Evolutionary conservation across 306 rosid genomes (phyloP).

Genomic region (Cicer judaicum): DNA sequence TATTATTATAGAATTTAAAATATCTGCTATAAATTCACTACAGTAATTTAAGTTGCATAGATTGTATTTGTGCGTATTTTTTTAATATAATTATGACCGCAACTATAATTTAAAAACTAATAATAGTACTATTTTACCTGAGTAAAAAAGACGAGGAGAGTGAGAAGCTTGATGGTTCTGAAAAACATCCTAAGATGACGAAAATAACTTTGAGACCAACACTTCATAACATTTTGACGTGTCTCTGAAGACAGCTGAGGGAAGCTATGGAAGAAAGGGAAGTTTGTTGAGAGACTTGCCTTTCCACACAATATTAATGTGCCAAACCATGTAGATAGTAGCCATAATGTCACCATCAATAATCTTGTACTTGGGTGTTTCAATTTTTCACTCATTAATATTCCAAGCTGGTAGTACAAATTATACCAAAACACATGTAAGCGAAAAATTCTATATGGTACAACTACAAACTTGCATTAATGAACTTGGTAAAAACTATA

Average conservation of each 20-base stretch:
- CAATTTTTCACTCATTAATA: slow-evolving; percentile 54
- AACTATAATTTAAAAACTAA: too few relatives aligned
- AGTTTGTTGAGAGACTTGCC: slow-evolving; percentile 44
- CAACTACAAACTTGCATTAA: too few relatives aligned
- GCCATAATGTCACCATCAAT: slow-evolving; percentile 50
- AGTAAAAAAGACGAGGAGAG: slow-evolving; percentile 64
- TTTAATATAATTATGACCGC: too few relatives aligned
- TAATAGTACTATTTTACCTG: slow-evolving; percentile 50
- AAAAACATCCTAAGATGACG: slow-evolving; percentile 52
- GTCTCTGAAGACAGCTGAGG: slow-evolving; percentile 39
- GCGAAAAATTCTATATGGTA: too few relatives aligned
- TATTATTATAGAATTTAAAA: too few relatives aligned
- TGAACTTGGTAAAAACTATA: too few relatives aligned
- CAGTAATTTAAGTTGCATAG: too few relatives aligned
- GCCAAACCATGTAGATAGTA: slow-evolving; percentile 76
- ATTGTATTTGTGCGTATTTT: too few relatives aligned
- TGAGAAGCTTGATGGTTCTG: slow-evolving; percentile 63
- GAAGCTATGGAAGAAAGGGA: slow-evolving; percentile 63
- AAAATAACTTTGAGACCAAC: slow-evolving; percentile 65
- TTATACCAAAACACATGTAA: too few relatives aligned
- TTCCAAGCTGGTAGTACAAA: slow-evolving; percentile 51
- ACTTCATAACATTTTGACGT: slow-evolving; percentile 49
- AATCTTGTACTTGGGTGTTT: slow-evolving; percentile 64
- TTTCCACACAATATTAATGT: slow-evolving; percentile 63
- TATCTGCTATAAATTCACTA: too few relatives aligned